Evolutionary conservation across 2,329 filamentous ascomycete species (phyloP).

Genomic region (Claviceps humidiphila): DNA sequence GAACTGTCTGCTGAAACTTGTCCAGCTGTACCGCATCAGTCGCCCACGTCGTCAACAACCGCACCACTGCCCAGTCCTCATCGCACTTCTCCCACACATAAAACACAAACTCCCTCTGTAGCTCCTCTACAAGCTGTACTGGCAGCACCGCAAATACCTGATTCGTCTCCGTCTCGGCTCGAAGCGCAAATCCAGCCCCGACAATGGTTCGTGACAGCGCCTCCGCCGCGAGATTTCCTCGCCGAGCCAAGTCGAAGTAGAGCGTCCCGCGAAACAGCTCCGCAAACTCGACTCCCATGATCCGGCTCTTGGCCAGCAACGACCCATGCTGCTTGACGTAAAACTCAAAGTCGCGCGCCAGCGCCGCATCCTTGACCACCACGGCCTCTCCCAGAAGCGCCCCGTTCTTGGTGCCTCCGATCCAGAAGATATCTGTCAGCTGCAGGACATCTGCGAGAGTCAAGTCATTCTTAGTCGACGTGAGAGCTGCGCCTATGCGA

Average conservation of each 20-base stretch:
- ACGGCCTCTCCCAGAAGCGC: constrained; percentile 37
- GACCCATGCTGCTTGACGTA: constrained; percentile 39
- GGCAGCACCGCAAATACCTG: constrained; percentile 36
- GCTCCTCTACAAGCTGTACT: constrained; percentile 19
- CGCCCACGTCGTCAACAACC: constrained; percentile 37
- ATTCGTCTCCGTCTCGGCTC: constrained; percentile 34
- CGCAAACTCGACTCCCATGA: constrained; percentile 35
- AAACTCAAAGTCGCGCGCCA: constrained; percentile 35
- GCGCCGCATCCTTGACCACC: constrained; percentile 27
- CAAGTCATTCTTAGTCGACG: constrained; percentile 29
- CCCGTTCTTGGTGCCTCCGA: constrained; percentile 39
- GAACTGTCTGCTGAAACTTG: constrained; percentile 18
- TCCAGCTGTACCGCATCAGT: constrained; percentile 30
- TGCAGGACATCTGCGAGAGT: constrained; percentile 30
- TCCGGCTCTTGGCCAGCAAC: constrained; percentile 34
- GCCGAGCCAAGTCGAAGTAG: constrained; percentile 31
- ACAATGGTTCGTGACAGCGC: constrained; percentile 30
- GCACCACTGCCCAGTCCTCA: constrained; percentile 25
- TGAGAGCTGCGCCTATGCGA: constrained; percentile 29
- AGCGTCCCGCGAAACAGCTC: constrained; percentile 32
- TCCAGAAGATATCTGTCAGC: constrained; percentile 40
- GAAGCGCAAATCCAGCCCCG: constrained; percentile 26
- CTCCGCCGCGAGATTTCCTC: constrained; percentile 31
- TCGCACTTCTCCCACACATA: constrained; percentile 34
- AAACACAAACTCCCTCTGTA: constrained; percentile 31